phyloP scores from a whole-genome alignment of 1,284 basidiomycete species.

The Naganishia cerealis region DNA sequence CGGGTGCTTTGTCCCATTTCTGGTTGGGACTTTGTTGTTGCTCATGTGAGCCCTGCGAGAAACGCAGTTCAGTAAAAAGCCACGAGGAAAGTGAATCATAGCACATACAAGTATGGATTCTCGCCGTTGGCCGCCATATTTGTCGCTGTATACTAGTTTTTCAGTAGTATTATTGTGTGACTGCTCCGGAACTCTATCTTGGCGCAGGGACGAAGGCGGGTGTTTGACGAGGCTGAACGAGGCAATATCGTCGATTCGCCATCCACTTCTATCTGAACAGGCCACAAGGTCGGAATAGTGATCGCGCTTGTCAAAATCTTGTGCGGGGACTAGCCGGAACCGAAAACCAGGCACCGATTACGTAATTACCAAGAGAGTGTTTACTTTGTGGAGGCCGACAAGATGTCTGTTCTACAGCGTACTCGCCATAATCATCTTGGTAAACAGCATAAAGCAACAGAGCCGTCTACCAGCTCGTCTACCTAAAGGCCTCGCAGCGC shows the following conservation, averaged over 20 bases:
- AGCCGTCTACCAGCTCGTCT: not conserved
- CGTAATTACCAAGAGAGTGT: not conserved
- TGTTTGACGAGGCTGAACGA: not conserved
- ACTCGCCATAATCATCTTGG: not conserved
- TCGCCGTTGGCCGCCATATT: slow-evolving; percentile 18
- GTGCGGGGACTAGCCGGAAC: not conserved
- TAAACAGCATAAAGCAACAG: not conserved
- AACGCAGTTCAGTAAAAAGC: not conserved
- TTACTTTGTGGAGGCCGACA: not conserved
- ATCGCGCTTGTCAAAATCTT: slow-evolving; percentile 27
- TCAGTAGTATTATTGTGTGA: not conserved
- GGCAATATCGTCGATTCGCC: not conserved
- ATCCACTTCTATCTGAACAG: not conserved
- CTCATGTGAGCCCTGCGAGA: slow-evolving; percentile 11
- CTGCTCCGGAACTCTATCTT: not conserved
- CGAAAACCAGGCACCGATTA: not conserved
- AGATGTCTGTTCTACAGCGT: no score
- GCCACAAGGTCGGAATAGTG: slow-evolving; percentile 1
- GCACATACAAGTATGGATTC: slow-evolving; percentile 21
- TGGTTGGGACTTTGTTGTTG: slow-evolving; percentile 21
- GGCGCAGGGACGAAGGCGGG: not conserved
- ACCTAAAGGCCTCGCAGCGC: not conserved
- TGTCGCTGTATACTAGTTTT: not conserved
- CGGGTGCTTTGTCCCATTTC: slow-evolving; percentile 54
- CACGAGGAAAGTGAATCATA: not conserved